Percentiles rank a stretch among this genome's conserved stretches.
Evolutionary conservation across 441 rosid genomes (phyloP).

Genomic region (Lepidium campestre): DNA sequence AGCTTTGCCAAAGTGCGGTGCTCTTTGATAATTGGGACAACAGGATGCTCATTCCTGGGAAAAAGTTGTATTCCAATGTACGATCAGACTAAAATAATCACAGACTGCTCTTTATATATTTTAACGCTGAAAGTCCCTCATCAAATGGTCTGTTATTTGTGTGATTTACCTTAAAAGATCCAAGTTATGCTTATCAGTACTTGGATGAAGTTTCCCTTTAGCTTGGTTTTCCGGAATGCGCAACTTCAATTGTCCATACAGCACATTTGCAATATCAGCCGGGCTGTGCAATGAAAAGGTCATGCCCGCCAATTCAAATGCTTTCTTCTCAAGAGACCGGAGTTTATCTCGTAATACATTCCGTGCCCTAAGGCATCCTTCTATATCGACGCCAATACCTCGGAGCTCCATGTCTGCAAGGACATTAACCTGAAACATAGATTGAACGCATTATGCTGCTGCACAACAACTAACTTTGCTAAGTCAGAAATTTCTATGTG

Average conservation of each 20-base stretch:
- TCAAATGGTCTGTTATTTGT: neutral
- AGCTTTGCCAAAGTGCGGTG: conserved; percentile 92
- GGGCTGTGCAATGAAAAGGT: conserved; percentile 72
- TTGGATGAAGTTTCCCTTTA: conserved; percentile 86
- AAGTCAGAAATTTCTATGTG: neutral
- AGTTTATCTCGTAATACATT: conserved; percentile 66
- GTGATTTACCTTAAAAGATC: conserved; percentile 74
- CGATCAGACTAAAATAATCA: conserved; percentile 4
- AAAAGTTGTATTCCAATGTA: conserved; percentile 23
- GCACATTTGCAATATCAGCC: conserved; percentile 90
- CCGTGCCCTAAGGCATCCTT: conserved; percentile 80
- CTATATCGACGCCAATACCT: conserved; percentile 95
- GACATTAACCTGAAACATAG: conserved; percentile 64
- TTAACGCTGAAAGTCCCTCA: neutral
- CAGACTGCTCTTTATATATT: neutral
- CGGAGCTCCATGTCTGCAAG: conserved; percentile 96
- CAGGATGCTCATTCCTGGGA: conserved; percentile 89
- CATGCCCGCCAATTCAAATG: conserved; percentile 80
- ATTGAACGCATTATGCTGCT: conserved; percentile 17
- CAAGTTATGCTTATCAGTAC: conserved; percentile 91
- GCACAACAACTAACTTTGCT: neutral
- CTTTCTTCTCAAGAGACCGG: conserved; percentile 79
- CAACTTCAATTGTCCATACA: conserved; percentile 76
- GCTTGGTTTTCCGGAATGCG: conserved; percentile 56
- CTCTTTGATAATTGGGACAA: conserved; percentile 85